Base-by-base conservation (phyloP, 441 rosid genomes). In the Viola pubescens region DNA sequence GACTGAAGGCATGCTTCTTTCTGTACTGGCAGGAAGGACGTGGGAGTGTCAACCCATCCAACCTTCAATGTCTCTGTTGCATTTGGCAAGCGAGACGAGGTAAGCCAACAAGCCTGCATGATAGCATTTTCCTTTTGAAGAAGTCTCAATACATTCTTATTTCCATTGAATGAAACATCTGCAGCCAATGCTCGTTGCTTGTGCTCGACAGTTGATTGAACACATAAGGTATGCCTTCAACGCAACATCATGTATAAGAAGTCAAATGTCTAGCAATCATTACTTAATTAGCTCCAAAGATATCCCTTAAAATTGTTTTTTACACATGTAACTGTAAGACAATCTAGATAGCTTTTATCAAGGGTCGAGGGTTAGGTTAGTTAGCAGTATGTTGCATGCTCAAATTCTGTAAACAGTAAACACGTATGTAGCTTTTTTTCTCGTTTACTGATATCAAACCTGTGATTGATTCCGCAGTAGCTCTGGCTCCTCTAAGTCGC, bases 11-110 rank as follows among this genome's bases (percentile, higher is more conserved):
- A 19, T 45, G n/a, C 56, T 54, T 56, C 7, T 60, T 50, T 66
- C 39, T 55, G 54, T 49, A 56, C 59, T 71, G 42, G 37, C 66
- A 89, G 98, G 78, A 91, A 87, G 73, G 98, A 91, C 69, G 88
- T 85, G 72, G 94, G 89, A 56, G 70, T 92, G 71, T 75, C 95
- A 9, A 66, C 68, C 44, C 66, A 82, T 63, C 97, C 94, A 56
- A 89, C 88, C 54, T 91, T 73, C 66, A 84, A 54, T 50, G 94
- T 91, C 40, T 87, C 95, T 11, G 90, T 89, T 60, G 70, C 89
- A 62, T 87, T 92, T 58, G 96, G 96, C 63, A 89, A 87, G 77
- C 82, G 98, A 52, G 87, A 92, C 51, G 89, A 87, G 85, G 98
- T 87, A 78, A 69, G 72, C 19, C 12, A 46, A 13, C 12, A 9